Percentiles rank a stretch among this genome's conserved stretches.
These are phyloP conservation scores for Ciborinia camelliae DNA, from an alignment of 2,329 filamentous ascomycete species.

Conservation along the genomic window DNA sequence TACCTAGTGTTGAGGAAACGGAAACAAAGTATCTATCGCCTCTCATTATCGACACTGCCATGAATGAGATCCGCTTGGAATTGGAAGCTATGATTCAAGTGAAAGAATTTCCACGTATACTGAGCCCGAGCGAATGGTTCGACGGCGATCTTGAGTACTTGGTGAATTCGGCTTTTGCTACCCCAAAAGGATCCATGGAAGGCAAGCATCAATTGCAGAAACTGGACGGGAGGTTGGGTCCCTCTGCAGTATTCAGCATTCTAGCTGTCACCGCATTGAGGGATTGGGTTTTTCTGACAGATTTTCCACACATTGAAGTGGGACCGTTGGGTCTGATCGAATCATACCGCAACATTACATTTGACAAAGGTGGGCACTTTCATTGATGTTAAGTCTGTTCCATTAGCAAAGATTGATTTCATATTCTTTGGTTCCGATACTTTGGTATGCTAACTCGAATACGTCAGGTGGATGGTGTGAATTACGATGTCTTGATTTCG, in stretches of 20 bases:
- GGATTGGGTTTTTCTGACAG: background rate
- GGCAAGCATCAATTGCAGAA: background rate
- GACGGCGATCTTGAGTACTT: slow-evolving; percentile 8
- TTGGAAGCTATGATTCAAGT: slow-evolving; percentile 17
- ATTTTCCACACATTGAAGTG: background rate
- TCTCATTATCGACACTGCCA: background rate
- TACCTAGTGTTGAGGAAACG: background rate
- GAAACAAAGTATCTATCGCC: background rate
- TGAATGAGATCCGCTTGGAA: slow-evolving; percentile 2
- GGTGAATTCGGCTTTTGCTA: background rate
- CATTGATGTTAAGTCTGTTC: background rate
- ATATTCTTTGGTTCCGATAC: background rate
- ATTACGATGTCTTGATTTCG: slow-evolving; percentile 19
- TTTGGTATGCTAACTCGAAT: background rate
- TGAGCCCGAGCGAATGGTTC: background rate
- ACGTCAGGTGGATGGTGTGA: slow-evolving; percentile 20
- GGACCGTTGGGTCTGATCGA: background rate
- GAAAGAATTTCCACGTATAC: background rate
- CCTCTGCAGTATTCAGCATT: slow-evolving; percentile 6
- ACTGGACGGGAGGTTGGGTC: background rate
- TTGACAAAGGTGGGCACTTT: background rate
- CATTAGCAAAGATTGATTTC: background rate
- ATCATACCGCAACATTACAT: background rate
- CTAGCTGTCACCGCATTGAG: slow-evolving; percentile 14
- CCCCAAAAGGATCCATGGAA: background rate